Evolutionary conservation across 768 basidiomycete species (phyloP), one percentile per base, ranked within the genome.

Genomic region (Macrolepiota dolichaula): DNA sequence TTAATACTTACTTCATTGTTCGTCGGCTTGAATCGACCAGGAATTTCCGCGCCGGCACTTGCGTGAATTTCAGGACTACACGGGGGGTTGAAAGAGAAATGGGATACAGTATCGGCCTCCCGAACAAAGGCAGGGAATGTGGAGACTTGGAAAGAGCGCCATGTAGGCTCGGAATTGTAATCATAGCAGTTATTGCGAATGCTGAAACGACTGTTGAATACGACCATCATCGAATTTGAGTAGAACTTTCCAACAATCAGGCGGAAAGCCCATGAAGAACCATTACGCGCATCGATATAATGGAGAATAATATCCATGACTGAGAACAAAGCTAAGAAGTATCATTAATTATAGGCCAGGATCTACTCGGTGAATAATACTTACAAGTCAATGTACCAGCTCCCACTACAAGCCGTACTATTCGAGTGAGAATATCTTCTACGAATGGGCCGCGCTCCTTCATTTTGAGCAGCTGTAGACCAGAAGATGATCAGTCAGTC

Each of bases 161-260:
- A 27, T 19, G 47, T 49, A 3, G 22, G n/a, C 24, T 49, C 47
- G 9, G 47, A 25, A 22, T 22, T 22, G 1, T 49, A 24, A 25
- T 49, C 47, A 22, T 49, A 49, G 24, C 22, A 12, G 22, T 49
- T 27, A 49, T 49, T 49, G 47, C 47, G 47, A 22, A 49, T 49
- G 22, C 47, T 49, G 22, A 22, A 49, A 7, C 65, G 65, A 37
- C 62, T 65, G 56, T 65, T 65, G 47, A 65, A 65, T 12, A 65
- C 59, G 1, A 57, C 62, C 65, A 65, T 65, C 65, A 65, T 65
- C 22, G 65, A 61, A 24, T 60, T 65, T 19, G 65, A 63, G 38
- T 65, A 65, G 27, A 65, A 17, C 55, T 65, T 65, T 27, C 62
- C 65, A 17, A 63, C 42, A n/a, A 59, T 49, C 13, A 35, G 44